A percentile compares a stretch with the other conserved stretches of the same genome.
Evolutionary conservation across 805 yeast genomes (phyloP).

Genomic region (Lipomyces orientalis): DNA sequence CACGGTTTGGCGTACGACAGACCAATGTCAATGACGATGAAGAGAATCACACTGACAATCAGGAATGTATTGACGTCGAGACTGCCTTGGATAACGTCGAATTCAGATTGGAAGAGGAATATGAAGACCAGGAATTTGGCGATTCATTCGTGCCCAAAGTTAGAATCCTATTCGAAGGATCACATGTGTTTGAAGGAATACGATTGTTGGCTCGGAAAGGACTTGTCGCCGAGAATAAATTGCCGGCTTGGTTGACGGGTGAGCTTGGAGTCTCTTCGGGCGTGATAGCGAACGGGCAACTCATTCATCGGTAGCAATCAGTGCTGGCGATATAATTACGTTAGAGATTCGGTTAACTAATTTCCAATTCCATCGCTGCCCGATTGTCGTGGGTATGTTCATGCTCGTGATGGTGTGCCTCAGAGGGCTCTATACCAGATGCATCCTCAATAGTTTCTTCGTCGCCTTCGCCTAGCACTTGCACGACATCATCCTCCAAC

Average conservation of each 20-base stretch:
- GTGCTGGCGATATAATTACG: not conserved
- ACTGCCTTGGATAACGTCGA: constrained; percentile 31
- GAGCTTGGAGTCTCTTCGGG: constrained; percentile 34
- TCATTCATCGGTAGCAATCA: constrained; percentile 5
- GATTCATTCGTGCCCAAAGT: constrained; percentile 18
- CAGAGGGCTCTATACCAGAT: constrained; percentile 4
- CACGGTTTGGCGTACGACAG: constrained; percentile 28
- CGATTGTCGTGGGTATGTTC: constrained; percentile 1
- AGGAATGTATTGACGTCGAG: constrained; percentile 6
- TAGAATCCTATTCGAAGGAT: constrained; percentile 31
- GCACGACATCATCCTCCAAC: constrained; percentile 45
- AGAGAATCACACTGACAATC: constrained; percentile 6
- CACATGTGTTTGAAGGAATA: constrained; percentile 36
- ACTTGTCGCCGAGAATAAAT: constrained; percentile 20
- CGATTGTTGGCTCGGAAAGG: constrained; percentile 28
- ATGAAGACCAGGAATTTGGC: not conserved
- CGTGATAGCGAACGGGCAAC: constrained; percentile 21
- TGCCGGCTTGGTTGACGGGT: constrained; percentile 40
- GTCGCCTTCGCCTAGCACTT: constrained; percentile 43
- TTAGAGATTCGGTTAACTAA: constrained; percentile 13
- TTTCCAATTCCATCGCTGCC: constrained; percentile 32
- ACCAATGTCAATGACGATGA: constrained; percentile 7
- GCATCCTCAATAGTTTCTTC: constrained; percentile 47
- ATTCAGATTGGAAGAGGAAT: constrained; percentile 24
- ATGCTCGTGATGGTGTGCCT: constrained; percentile 10